Evolutionary conservation across 1,284 basidiomycete genomes (phyloP).

Genomic region (Ganoderma lingzhi): DNA sequence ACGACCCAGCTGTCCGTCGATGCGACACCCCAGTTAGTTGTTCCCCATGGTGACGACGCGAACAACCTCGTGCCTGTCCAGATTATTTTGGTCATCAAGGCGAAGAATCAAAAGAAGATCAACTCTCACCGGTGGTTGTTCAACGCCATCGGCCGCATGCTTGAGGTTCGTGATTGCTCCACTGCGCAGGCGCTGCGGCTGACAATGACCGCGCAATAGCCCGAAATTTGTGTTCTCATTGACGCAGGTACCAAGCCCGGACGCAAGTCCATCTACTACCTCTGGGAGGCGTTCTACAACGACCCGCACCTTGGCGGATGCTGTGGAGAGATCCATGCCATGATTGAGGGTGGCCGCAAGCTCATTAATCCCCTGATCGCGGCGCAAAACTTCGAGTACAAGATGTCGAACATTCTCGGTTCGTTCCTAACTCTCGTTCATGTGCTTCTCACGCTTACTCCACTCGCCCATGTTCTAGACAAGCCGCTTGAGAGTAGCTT

Average conservation of each 20-base stretch:
- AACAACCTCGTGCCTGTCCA: conserved; percentile 96
- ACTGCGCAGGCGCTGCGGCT: background rate
- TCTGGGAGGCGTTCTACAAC: conserved; percentile 95
- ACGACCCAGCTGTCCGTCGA: conserved; percentile 94
- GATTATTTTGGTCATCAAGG: conserved; percentile 95
- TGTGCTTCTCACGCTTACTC: conserved; percentile 15
- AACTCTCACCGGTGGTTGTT: conserved; percentile 98
- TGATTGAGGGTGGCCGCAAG: conserved; percentile 93
- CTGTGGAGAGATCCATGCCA: conserved; percentile 93
- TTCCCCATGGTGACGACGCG: conserved; percentile 88
- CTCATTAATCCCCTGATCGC: conserved; percentile 94
- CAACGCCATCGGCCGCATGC: conserved; percentile 90
- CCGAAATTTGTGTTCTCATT: conserved; percentile 90
- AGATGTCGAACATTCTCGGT: conserved; percentile 96
- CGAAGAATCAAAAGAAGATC: conserved; percentile 98
- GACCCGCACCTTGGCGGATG: conserved; percentile 80
- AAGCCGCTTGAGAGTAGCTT: conserved; percentile 96
- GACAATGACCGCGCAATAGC: conserved; percentile 52
- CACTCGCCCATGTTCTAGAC: conserved; percentile 52
- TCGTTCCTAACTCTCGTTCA: conserved; percentile 31
- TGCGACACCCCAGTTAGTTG: conserved; percentile 86
- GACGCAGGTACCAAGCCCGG: conserved; percentile 97
- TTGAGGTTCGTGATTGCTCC: conserved; percentile 58
- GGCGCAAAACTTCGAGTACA: conserved; percentile 99
- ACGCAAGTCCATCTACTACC: conserved; percentile 95